Base-by-base conservation (phyloP, 2,329 filamentous ascomycete species). In the Chaetomiaceae sp. region DNA sequence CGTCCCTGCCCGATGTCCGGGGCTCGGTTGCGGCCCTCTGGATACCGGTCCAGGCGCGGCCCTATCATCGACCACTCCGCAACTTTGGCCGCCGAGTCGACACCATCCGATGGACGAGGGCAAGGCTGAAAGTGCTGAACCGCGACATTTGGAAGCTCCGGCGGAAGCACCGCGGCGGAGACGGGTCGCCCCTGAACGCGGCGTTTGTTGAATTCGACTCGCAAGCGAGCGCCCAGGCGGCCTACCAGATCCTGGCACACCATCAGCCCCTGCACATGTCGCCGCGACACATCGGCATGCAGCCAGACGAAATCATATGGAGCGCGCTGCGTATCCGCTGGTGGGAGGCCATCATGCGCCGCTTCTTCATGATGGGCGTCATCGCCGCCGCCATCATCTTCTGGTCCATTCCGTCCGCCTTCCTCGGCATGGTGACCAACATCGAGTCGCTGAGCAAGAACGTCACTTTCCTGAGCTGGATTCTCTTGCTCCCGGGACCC, bases 151-250 rank as follows among this genome's bases (percentile, higher is more conserved):
- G 70, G 47, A 67, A 78, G 60, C 68, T 76, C 44, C 71, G 71
- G 83, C 71, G 81, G 70, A 61, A 81, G 36, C 84, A 89, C 64
- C 78, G 79, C 36, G 72, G 77, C 12, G 83, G 87, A 45, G 79
- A 89, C 58, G 84, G 78, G 22, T 76, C 81, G 49, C 78, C 80
- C 60, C 75, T 86, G 50, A 82, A 82, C 48, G 85, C 91, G 3
- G 87, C 94, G n/a, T 97, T 99, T 64, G 88, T 99, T 59, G 91
- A 97, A 66, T 99, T 96, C 66, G 80, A 82, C 59, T 84, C 81
- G 3, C 89, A 95, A 66, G 80, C 85, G 22, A 88, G 89, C 56
- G 94, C 94, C 8, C 92, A 99, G 69, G 76, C 80, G 53, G 91
- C 92, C 22, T 95, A 81, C 70, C 91, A 96, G 70, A 85, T 83